Evolutionary conservation across 2,329 filamentous ascomycete genomes (phyloP).

Genomic region (Aureobasidium sp.): DNA sequence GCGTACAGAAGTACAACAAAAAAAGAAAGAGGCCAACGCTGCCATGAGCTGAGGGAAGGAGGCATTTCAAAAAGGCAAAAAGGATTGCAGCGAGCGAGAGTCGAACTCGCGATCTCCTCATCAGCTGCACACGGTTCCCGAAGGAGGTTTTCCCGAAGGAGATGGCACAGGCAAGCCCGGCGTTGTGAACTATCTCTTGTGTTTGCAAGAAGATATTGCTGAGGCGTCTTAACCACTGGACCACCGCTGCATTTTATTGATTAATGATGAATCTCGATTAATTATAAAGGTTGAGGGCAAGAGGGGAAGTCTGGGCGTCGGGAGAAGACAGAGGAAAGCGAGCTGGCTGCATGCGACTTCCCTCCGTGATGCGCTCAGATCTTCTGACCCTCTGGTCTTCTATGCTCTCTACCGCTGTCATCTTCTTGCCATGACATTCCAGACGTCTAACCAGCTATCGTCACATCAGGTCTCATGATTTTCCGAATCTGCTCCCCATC

Average conservation of each 20-base stretch:
- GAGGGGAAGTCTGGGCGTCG: neutral
- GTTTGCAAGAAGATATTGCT: neutral
- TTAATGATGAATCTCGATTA: no score
- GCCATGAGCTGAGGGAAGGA: no score
- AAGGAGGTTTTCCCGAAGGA: neutral
- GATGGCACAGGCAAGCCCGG: no score
- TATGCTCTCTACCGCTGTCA: no score
- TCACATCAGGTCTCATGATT: neutral
- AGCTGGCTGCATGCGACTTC: neutral
- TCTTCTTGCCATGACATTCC: no score
- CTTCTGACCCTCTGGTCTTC: no score
- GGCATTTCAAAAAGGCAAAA: neutral
- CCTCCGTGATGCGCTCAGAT: neutral
- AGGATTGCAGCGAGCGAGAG: neutral
- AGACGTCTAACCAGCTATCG: neutral
- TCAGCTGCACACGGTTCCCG: neutral
- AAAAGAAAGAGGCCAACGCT: no score
- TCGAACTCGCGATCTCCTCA: neutral
- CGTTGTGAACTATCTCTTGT: neutral
- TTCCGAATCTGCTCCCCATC: constrained; percentile 13
- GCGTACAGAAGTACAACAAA: neutral
- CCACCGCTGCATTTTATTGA: neutral
- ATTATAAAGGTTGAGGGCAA: no score
- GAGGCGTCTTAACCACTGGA: neutral
- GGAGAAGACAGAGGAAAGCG: neutral